These are phyloP conservation scores for Tetracladium maxilliforme DNA, from an alignment of 2,329 filamentous ascomycete genomes.

Conservation along the genomic window DNA sequence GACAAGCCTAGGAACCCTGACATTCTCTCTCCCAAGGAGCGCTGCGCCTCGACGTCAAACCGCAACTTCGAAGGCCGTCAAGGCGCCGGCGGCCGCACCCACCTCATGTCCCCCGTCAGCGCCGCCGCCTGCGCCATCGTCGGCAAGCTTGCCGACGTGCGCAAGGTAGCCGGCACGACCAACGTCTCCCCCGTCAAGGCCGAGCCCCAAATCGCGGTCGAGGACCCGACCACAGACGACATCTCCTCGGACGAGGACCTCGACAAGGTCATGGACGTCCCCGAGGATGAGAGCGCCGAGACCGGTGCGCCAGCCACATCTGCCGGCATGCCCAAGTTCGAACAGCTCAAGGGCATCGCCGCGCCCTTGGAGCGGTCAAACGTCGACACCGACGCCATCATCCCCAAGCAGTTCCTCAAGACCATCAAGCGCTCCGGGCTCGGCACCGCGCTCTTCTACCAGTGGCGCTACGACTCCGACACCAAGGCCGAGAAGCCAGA, in stretches of 20 bases:
- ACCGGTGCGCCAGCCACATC: slow-evolving; percentile 27
- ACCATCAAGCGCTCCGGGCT: slow-evolving; percentile 97
- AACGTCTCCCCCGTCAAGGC: slow-evolving; percentile 8
- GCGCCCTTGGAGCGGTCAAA: slow-evolving; percentile 81
- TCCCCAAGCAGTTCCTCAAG: slow-evolving; percentile 98
- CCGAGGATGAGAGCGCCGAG: slow-evolving; percentile 44
- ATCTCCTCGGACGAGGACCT: slow-evolving; percentile 37
- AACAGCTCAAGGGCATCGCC: slow-evolving; percentile 69
- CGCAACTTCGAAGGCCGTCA: slow-evolving; percentile 96
- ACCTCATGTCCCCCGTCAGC: slow-evolving; percentile 96
- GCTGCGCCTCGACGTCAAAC: slow-evolving; percentile 91
- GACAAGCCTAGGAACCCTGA: too few relatives aligned
- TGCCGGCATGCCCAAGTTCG: slow-evolving; percentile 71
- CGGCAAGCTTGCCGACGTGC: slow-evolving; percentile 84
- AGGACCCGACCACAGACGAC: slow-evolving; percentile 41
- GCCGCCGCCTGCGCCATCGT: slow-evolving; percentile 81
- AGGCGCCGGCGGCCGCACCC: slow-evolving; percentile 79
- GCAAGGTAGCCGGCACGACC: slow-evolving; percentile 56
- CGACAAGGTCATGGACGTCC: slow-evolving; percentile 39
- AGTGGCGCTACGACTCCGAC: slow-evolving; percentile 62
- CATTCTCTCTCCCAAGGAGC: slow-evolving; percentile 80
- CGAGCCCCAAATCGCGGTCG: slow-evolving; percentile 42
- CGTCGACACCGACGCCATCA: slow-evolving; percentile 97
- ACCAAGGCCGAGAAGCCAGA: slow-evolving; percentile 61
- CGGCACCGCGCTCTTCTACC: slow-evolving; percentile 74